These are phyloP conservation scores for Botryotinia calthae DNA, from an alignment of 2,329 filamentous ascomycete species.

Conservation along the genomic window DNA sequence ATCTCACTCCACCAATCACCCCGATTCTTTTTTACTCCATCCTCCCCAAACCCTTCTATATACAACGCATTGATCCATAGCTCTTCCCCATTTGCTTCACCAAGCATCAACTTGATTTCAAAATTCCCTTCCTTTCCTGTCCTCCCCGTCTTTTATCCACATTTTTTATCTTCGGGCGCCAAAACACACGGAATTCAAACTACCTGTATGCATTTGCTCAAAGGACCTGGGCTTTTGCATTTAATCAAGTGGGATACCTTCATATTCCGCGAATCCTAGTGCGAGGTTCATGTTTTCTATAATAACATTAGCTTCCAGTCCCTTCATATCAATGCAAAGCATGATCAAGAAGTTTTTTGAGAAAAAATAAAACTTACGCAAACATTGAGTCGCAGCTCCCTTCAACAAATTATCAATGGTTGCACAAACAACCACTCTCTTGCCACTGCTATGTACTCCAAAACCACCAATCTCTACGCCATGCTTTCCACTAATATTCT, in stretches of 20 bases:
- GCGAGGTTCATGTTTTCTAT: constrained; percentile 90
- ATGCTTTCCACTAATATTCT: constrained; percentile 79
- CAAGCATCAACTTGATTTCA: neutral
- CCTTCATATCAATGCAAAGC: constrained; percentile 16
- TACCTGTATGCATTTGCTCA: constrained; percentile 18
- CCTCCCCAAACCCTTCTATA: neutral
- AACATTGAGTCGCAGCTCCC: constrained; percentile 87
- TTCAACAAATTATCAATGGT: constrained; percentile 94
- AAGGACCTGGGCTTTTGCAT: constrained; percentile 6
- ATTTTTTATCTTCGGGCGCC: constrained; percentile 5
- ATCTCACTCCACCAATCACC: neutral
- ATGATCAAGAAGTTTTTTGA: neutral
- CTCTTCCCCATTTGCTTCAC: neutral
- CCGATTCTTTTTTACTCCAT: neutral
- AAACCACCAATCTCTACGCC: constrained; percentile 93
- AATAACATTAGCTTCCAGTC: neutral
- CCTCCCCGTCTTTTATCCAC: neutral
- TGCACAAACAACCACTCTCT: constrained; percentile 88
- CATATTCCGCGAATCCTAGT: constrained; percentile 84
- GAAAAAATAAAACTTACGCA: constrained; percentile 61
- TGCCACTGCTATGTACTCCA: constrained; percentile 84
- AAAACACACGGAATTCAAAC: constrained; percentile 18
- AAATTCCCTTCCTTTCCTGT: neutral
- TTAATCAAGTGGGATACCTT: constrained; percentile 66
- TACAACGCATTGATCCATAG: neutral